Evolutionary conservation across 176 grass and related monocot genomes (phyloP), one percentile per base, ranked within the genome.

Genomic region (Dactylis glomerata): DNA sequence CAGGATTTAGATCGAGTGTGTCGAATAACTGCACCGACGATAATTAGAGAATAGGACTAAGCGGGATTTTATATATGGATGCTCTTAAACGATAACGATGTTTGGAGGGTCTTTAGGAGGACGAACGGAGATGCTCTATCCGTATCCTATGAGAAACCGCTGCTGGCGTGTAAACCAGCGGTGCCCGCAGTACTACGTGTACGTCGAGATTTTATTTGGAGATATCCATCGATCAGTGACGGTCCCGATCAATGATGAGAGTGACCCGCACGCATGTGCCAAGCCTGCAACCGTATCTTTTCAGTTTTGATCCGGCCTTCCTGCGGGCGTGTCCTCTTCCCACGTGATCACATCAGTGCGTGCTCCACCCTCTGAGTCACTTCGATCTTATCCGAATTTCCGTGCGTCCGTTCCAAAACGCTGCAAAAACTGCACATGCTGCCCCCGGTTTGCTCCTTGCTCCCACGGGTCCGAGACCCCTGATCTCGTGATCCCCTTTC

Each of bases 321-420:
- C 70, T 36, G n/a, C 41, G 17, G 3, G 8, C 31, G 11, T 51
- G 23, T 33, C 30, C 19, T 36, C 31, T 34, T 66, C 63, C 31
- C 63, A 66, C 63, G 16, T 66, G 63, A 63, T 61, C 57, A 1
- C 58, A 62, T 13, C 11, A 2, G 26, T 62, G 5, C 26, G 27
- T 63, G 59, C 30, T 65, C 62, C 6, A 20, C 30, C 6, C 66
- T 31, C 59, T 63, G 37, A 28, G 51, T 27, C 49, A 38, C 6
- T 15, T 32, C 24, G 58, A 69, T 69, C 83, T 69, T 78, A 69
- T 78, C 83, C 73, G 19, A 66, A 67, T 19, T 23, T 8, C 42
- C 23, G 36, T 26, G 9, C 23, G 13, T 3, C 61, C 61, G 61
- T 64, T 6, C 76, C 24, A 9, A 17, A 32, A 31, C 14, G 28